Base-by-base conservation (phyloP, 345 rosid species). In the Anastatica hierochuntica region DNA sequence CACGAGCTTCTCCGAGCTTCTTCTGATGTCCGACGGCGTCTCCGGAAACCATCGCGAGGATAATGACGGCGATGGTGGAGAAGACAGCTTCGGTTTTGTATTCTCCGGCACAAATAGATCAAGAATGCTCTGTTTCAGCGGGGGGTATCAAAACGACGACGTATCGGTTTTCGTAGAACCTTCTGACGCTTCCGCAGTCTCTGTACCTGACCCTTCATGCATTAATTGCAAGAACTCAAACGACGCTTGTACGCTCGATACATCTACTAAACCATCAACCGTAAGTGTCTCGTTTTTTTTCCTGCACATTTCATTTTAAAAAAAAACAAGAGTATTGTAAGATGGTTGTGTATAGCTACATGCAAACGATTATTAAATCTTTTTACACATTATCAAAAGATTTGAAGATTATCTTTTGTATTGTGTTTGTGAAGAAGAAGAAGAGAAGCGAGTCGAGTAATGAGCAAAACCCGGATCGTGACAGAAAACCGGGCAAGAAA, bases 41-140 rank as follows among this genome's bases (percentile, higher is more conserved):
- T 31, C 66, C 33, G 40, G 33, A 44, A 50, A 67, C 41, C 50
- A 33, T n/a, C 33, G 1, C 4, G 26, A 40, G 11, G 33, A 18
- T 46, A 44, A 46, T 18, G 39, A 12, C 14, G 65, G 45, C 11
- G 70, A 38, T 35, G 70, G 59, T 29, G 65, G 55, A 38, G 65
- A 58, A 40, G 61, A 60, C 34, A 26, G 49, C 19, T 23, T 53
- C 14, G 46, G 66, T 38, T 67, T 67, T 53, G 66, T 60, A 33
- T 67, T 67, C 51, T 62, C 63, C 10, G 64, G 69, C 43, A 52
- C 21, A 37, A 80, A 64, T 43, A 60, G 72, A 17, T 76, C 92
- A 27, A 74, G 51, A 75, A 89, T 89, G 95, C 89, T 89, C 17
- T 83, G 85, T 58, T 89, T 89, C 44, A 89, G 85, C 7, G 76